phyloP scores from a whole-genome alignment of 495 filamentous ascomycete species.

The Aspergillus conjunctus region DNA sequence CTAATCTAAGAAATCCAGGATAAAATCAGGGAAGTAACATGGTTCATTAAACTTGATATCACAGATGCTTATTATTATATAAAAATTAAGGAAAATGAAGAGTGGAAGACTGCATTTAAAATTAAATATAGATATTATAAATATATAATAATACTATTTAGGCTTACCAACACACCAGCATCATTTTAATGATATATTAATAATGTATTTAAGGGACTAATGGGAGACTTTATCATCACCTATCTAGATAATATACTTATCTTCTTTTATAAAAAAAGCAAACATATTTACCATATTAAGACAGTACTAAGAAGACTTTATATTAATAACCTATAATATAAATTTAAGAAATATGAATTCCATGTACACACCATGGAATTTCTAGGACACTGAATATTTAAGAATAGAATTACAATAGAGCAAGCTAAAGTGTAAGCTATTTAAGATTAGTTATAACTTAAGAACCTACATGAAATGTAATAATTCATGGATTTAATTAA shows the following conservation, averaged over 20 bases:
- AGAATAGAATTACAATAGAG: neutral
- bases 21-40: neutral
- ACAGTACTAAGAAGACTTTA: neutral
- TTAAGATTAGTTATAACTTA: neutral
- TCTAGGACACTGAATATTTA: neutral
- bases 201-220: neutral
- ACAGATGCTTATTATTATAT: neutral
- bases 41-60: too few species aligned
- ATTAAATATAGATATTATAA: neutral
- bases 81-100: neutral
- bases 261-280: too few species aligned
- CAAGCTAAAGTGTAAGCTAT: neutral
- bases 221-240: too few species aligned
- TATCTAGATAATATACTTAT: too few species aligned
- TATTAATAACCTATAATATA: neutral
- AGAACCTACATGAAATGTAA: slow-evolving; percentile 25
- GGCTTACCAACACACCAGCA: neutral
- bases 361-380: neutral
- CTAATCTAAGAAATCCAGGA: neutral
- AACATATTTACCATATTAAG: neutral
- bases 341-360: neutral
- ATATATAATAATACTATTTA: neutral
- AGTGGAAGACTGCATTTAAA: neutral
- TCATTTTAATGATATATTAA: neutral
- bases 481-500: too few species aligned